A percentile compares a stretch with the other conserved stretches of the same genome.
These are phyloP conservation scores for Arachis stenosperma DNA, from an alignment of 306 rosid genomes.

Conservation along the genomic window DNA sequence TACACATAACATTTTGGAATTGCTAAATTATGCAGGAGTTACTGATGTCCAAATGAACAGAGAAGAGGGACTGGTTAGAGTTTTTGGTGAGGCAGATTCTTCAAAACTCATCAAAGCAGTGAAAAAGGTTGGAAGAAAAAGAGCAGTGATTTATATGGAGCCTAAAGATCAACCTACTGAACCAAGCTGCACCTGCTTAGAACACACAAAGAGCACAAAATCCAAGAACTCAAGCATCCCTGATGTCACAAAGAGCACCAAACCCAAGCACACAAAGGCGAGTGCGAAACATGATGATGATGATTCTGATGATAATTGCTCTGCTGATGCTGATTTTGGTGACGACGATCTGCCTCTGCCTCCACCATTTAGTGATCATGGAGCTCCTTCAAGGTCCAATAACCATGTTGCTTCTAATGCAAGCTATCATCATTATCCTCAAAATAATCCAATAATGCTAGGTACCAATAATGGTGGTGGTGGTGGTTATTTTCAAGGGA, in stretches of 20 bases:
- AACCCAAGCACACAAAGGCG: neutral
- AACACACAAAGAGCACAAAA: neutral
- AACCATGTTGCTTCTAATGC: neutral
- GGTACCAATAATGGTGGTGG: neutral
- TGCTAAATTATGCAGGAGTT: slow-evolving; percentile 10
- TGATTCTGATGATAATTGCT: neutral
- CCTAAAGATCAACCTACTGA: neutral
- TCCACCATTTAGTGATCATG: neutral
- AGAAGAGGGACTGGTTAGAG: neutral
- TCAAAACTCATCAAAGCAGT: neutral
- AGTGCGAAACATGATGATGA: neutral
- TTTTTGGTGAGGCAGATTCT: slow-evolving; percentile 20
- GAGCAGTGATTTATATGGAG: neutral
- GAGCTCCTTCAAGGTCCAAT: neutral
- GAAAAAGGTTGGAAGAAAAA: neutral
- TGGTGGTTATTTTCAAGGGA: neutral
- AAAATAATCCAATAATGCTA: no score
- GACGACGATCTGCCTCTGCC: neutral
- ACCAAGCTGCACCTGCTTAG: neutral
- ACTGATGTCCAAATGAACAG: neutral
- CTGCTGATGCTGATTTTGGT: neutral
- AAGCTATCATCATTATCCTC: neutral
- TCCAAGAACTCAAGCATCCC: neutral
- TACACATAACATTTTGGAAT: neutral
- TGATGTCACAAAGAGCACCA: neutral